Evolutionary conservation across 1,139 yeast species (phyloP), one percentile per base, ranked within the genome.

Genomic region (Spathaspora sp.): DNA sequence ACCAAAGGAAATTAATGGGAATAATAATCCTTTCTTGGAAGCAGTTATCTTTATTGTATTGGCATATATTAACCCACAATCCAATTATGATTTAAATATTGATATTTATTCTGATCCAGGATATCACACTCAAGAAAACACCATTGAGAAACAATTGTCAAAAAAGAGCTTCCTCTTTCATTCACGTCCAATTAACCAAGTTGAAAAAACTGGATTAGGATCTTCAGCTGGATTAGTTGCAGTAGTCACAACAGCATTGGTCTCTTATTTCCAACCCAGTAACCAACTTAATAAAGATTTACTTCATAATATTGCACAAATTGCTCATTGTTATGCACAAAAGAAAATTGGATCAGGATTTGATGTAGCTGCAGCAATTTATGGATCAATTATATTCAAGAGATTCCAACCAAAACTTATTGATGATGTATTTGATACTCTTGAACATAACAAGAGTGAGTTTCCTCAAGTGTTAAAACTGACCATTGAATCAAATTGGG

Each of bases 281-380:
- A 43, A 51, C 2, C 45, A 48, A 3, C 33, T 47, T 3, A 42
- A 48, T 8, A 57, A 73, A 10, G 68, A 75, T 47, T 50, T 72
- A 4, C 71, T 93, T 25, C 98, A 93, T 63, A 91, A 89, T 56
- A 67, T 89, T 29, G 81, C 97, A 0, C 99, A 93, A 60, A 71
- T 89, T 10, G 87, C 96, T 1, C 99, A 93, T 63, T 91, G 97
- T 63, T 78, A 80, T 47, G 98, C 99, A 1, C 99, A 93, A 62
- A 88, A 89, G 39, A 95, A 95, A 63, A 84, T 93, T 24, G 99
- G 99, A 0, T 89, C 97, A 2, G 99, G 99, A 0, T 93, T 93
- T 63, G 99, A 93, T 61, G 95, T 95, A 38, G 98, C 96, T 0
- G 85, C 98, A 7, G 99, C 99, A 0, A 85, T 89, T 0, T 93